Evolutionary conservation across 257 asterid genomes (phyloP), one percentile per base, ranked within the genome.

Genomic region (Rehmannia glutinosa): DNA sequence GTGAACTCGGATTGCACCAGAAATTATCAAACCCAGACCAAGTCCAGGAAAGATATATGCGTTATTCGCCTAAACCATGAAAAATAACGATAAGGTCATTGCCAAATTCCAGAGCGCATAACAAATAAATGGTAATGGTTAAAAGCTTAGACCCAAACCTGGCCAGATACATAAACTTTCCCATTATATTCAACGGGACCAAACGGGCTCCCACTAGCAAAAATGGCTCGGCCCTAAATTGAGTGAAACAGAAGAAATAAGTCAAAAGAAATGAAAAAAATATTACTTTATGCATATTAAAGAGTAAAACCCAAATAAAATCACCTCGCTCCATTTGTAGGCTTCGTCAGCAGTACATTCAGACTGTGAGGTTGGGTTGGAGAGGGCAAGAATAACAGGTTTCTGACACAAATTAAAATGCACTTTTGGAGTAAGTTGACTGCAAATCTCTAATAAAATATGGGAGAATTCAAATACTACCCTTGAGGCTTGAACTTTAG

Each of bases 261-360:
- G 27, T 59, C 21, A 13, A 28, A 27, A 39, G n/a, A 38, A 53
- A 12, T 16, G 68, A 23, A 45, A 25, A 21, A 32, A 70, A 4
- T 43, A 59, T 10, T 38, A 12, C 20, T 39, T 17, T 11, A 55
- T n/a, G 49, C 52, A 66, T 28, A 51, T 28, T 25, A 27, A 68
- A 55, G 51, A 21, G 0, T 20, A n/a, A 21, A 47, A 60, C n/a
- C 8, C 33, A 49, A 17, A 21, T 12, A 64, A 33, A 6, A 32
- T 76, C 45, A 90, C 97, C 96, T 83, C 78, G 70, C 96, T 88
- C 97, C 97, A 91, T 71, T 64, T 76, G 68, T 91, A 91, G 42
- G 96, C 97, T 78, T 91, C 95, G 75, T 85, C 89, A 9, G 97
- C 97, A 41, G 96, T 91, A 69, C 97, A 91, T 68, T 91, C 97